A percentile compares a stretch with the other conserved stretches of the same genome.
phyloP scores from a whole-genome alignment of 805 yeast species.

The Candida ulmi region DNA sequence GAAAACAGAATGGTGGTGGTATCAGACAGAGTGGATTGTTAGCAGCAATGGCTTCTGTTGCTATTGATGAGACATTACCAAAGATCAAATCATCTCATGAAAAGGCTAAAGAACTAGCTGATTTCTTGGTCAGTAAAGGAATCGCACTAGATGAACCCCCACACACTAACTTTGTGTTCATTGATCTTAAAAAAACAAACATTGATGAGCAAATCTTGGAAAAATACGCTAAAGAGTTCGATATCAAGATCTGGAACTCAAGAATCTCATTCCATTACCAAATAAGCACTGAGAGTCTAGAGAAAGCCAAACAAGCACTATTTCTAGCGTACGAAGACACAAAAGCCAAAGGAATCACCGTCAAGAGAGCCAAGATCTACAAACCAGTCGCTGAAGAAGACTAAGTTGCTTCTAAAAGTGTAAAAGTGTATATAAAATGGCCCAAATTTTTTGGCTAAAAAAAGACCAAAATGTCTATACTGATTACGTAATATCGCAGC shows the following conservation, averaged over 20 bases:
- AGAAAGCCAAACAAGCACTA: constrained; percentile 50
- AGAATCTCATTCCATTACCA: constrained; percentile 82
- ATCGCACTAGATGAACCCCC: constrained; percentile 67
- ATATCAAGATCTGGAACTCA: constrained; percentile 62
- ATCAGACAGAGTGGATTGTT: constrained; percentile 84
- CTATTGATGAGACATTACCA: constrained; percentile 64
- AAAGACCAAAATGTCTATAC: not conserved
- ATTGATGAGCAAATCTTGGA: constrained; percentile 54
- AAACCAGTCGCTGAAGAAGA: not conserved
- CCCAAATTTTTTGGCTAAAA: too few relatives aligned
- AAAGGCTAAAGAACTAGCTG: constrained; percentile 45
- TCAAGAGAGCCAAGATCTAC: not conserved
- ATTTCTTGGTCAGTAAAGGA: constrained; percentile 46
- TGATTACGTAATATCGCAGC: too few relatives aligned
- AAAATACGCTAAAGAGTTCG: constrained; percentile 50
- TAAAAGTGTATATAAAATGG: too few relatives aligned
- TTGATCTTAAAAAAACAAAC: constrained; percentile 43
- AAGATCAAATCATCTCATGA: constrained; percentile 42
- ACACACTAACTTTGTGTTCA: constrained; percentile 78
- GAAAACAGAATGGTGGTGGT: constrained; percentile 92
- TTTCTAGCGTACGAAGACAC: constrained; percentile 53
- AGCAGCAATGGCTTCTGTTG: constrained; percentile 73
- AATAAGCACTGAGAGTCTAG: constrained; percentile 48
- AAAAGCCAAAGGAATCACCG: constrained; percentile 8
- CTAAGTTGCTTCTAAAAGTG: not conserved